Base-by-base conservation (phyloP, 257 asterid species). In the Nicotiana otophora region DNA sequence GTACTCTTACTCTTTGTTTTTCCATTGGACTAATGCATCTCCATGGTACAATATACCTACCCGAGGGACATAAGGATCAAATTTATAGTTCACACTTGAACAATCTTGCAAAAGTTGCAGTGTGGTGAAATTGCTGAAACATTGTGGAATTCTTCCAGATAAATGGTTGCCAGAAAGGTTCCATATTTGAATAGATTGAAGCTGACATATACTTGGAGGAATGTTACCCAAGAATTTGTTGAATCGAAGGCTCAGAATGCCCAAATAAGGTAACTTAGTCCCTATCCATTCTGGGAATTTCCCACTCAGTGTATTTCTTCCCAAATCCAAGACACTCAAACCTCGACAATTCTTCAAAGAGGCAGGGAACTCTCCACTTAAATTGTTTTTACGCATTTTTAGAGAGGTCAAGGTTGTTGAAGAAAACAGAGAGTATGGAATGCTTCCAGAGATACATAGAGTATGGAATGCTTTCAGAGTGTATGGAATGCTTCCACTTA, bases 151-250 rank as follows among this genome's bases (percentile, higher is more conserved):
- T 64, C 28, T 36, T 31, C 88, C 86, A 1, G 88, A 84, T 23
- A 88, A 5, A 8, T 61, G 64, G 78, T 89, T 87, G 34, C 70
- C 17, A 20, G 89, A 89, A 0, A 87, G 81, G 82, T 89, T 91
- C 60, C 87, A 62, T 34, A 87, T 2, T 19, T 86, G 92, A 23
- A 87, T 79, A 12, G 58, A 4, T 19, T 82, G 39, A 7, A 87
- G 89, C 78, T 17, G 57, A 67, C 91, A 89, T 4, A 89, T 67
- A 39, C 81, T 85, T 7, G 8, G 70, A 65, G 88, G 91, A 42
- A 89, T 81, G 7, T 54, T 60, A 9, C 89, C 89, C 7, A 20
- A 19, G 16, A 87, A 85, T 3, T 62, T 31, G 26, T 89, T 89
- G 1, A 33, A 31, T 1, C 78, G 48, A 14, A 89, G 70, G 64